These are phyloP conservation scores for Punctularia strigosozonata DNA, from an alignment of 768 basidiomycete genomes.

Conservation along the genomic window DNA sequence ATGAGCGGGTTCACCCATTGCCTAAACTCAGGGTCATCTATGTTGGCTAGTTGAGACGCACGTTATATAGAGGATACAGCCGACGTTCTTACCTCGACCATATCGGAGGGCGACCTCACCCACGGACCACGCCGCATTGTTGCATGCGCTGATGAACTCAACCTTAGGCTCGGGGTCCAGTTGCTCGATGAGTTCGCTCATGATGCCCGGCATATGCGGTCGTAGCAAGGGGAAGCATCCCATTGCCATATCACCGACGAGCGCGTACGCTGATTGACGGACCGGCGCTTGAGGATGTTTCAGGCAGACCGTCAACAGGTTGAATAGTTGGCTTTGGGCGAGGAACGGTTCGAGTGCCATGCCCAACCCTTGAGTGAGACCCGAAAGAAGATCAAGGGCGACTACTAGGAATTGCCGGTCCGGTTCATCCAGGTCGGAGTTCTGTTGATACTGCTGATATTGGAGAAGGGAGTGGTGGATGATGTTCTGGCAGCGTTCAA, in stretches of 20 bases:
- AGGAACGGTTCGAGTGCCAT: constrained; percentile 68
- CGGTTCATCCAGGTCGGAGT: constrained; percentile 87
- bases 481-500: constrained; percentile 80
- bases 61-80: neutral
- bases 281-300: constrained; percentile 95
- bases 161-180: constrained; percentile 88
- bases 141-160: constrained; percentile 93
- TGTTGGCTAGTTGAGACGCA: constrained; percentile 2
- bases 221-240: constrained; percentile 82
- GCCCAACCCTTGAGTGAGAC: constrained; percentile 89
- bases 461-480: constrained; percentile 73
- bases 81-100: constrained; percentile 48
- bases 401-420: constrained; percentile 97
- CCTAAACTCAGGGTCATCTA: constrained; percentile 78
- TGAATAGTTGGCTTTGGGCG: constrained; percentile 52
- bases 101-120: constrained; percentile 95
- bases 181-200: constrained; percentile 81
- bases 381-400: constrained; percentile 91
- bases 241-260: constrained; percentile 97
- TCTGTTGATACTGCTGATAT: constrained; percentile 82
- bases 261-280: constrained; percentile 93
- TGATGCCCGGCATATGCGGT: constrained; percentile 78
- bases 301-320: constrained; percentile 76
- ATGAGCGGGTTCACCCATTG: constrained; percentile 87
- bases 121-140: constrained; percentile 99